phyloP scores from a whole-genome alignment of 345 rosid species.

The Mangifera indica region DNA sequence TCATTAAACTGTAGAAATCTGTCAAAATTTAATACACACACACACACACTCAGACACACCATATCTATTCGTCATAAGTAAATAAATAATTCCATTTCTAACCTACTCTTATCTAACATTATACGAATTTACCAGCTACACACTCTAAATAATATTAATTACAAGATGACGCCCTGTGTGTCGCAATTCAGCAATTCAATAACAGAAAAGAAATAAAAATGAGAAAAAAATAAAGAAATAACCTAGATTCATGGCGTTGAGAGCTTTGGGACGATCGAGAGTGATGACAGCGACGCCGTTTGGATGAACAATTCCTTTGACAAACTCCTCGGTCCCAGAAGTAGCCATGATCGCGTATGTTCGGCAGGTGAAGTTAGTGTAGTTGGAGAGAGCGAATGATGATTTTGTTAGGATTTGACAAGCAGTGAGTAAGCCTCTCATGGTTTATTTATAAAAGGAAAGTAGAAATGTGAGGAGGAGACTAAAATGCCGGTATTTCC shows the following conservation, averaged over 20 bases:
- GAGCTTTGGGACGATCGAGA: conserved; percentile 90
- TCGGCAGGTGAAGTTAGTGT: conserved; percentile 16
- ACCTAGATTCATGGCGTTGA: conserved; percentile 97
- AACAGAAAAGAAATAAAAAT: background rate
- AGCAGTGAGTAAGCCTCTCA: conserved; percentile 23
- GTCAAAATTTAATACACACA: too few relatives aligned
- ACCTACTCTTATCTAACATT: background rate
- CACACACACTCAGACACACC: too few relatives aligned
- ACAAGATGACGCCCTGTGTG: background rate
- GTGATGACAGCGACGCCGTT: conserved; percentile 95
- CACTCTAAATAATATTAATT: too few relatives aligned
- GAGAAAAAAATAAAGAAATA: background rate
- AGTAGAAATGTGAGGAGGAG: background rate
- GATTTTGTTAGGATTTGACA: conserved; percentile 23
- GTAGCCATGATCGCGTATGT: conserved; percentile 47
- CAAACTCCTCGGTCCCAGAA: conserved; percentile 47
- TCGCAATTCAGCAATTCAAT: background rate
- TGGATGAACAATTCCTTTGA: conserved; percentile 63
- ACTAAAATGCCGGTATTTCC: too few relatives aligned
- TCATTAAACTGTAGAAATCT: too few relatives aligned
- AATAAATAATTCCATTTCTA: background rate
- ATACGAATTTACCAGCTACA: too few relatives aligned
- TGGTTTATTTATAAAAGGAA: conserved; percentile 7
- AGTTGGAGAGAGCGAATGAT: conserved; percentile 16
- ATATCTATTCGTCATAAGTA: too few relatives aligned